Evolutionary conservation across 2,329 filamentous ascomycete genomes (phyloP).

Genomic region (Blumeriella jaapii): DNA sequence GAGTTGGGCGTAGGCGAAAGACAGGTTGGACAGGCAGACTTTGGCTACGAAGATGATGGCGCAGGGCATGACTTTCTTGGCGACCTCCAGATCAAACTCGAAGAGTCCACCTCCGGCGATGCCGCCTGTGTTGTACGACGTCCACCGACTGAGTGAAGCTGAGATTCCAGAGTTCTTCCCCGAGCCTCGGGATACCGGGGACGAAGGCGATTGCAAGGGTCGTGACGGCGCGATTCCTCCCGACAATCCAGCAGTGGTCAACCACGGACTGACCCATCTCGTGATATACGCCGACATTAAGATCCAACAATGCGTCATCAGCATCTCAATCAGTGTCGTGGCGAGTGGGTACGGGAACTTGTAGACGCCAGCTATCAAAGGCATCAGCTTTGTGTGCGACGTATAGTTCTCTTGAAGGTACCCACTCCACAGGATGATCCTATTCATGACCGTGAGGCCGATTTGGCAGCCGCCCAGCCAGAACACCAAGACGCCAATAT

Average conservation of each 20-base stretch:
- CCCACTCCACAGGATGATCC: constrained; percentile 37
- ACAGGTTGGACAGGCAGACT: constrained; percentile 40
- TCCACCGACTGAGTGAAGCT: constrained; percentile 21
- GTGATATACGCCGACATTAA: constrained; percentile 36
- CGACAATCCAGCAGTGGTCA: constrained; percentile 29
- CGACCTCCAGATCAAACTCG: constrained; percentile 38
- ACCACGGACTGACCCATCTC: constrained; percentile 31
- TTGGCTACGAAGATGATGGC: constrained; percentile 39
- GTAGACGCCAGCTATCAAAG: constrained; percentile 32
- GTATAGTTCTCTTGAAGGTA: constrained; percentile 25
- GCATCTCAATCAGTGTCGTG: constrained; percentile 37
- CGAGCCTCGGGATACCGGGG: constrained; percentile 23
- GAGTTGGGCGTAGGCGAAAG: constrained; percentile 40
- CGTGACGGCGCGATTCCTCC: constrained; percentile 33
- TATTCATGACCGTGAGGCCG: constrained; percentile 37
- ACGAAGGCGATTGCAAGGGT: constrained; percentile 27
- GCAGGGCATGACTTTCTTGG: constrained; percentile 35
- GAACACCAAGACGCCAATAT: constrained; percentile 35
- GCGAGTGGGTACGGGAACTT: constrained; percentile 42
- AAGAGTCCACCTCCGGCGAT: constrained; percentile 42
- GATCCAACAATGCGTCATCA: constrained; percentile 38
- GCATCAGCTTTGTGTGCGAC: constrained; percentile 22
- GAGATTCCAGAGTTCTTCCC: constrained; percentile 23
- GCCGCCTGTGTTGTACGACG: constrained; percentile 29
- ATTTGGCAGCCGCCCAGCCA: constrained; percentile 37